Evolutionary conservation across 1,139 yeast species (phyloP).

Genomic region (Magnusiomyces starmeri): DNA sequence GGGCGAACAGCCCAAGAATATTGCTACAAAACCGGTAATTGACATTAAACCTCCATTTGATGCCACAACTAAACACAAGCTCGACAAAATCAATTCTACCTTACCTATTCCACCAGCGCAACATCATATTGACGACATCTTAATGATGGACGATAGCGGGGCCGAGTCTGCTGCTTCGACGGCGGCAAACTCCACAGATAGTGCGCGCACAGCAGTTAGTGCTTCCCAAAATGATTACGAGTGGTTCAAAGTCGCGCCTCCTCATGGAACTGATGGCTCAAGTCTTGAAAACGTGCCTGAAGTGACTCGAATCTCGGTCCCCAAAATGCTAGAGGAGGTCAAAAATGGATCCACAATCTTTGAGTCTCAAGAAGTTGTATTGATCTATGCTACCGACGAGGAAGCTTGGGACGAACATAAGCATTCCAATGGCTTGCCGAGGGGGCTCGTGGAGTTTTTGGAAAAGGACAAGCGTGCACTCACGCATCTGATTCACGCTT

Average conservation of each 20-base stretch:
- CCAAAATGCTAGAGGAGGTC: slow-evolving; percentile 21
- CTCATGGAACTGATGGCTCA: background rate
- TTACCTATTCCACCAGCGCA: no score
- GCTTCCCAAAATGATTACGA: slow-evolving; percentile 1
- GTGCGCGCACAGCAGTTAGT: slow-evolving; percentile 5
- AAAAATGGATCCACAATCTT: slow-evolving; percentile 22
- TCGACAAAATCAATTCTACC: no score
- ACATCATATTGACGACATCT: background rate
- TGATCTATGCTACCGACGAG: slow-evolving; percentile 23
- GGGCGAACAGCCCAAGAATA: background rate
- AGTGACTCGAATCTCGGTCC: background rate
- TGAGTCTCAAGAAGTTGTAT: slow-evolving; percentile 24
- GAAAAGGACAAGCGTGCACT: background rate
- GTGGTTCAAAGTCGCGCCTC: background rate
- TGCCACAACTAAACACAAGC: background rate
- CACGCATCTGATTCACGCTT: background rate
- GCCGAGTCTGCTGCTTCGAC: slow-evolving; percentile 1
- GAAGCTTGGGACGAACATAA: slow-evolving; percentile 20
- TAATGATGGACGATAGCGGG: background rate
- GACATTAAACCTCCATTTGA: no score
- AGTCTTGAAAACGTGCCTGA: background rate
- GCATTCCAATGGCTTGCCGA: background rate
- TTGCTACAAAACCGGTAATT: background rate
- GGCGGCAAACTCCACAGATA: slow-evolving; percentile 3
- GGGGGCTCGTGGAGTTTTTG: background rate